Base-by-base conservation (phyloP, 495 filamentous ascomycete species). In the Neurospora sp. region DNA sequence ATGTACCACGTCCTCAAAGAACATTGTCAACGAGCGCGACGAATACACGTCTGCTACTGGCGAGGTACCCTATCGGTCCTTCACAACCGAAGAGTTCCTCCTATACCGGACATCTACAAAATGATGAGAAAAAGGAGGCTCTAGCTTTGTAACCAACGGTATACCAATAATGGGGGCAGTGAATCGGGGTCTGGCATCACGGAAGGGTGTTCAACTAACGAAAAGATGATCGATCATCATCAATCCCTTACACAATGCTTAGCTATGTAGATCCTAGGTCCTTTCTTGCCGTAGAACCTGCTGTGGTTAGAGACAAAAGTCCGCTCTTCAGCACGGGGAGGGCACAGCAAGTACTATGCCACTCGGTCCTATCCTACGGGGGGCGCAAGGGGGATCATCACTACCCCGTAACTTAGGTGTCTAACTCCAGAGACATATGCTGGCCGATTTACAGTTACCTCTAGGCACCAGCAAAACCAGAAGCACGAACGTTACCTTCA, bases 1-100 rank as follows among this genome's bases (percentile, higher is more conserved):
- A 42, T 97, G 94, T 79, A 94, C 95, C 0, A 93, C 93, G 0
- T 95, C 97, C 76, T 83, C 97, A 20, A 96, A 96, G 79, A 88
- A 90, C 35, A 92, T 98, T 74, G 88, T 91, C 16, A 96, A 97
- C 75, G 91, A 94, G 77, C 87, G 93, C 6, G 88, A 86, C 77
- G 93, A 93, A 49, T 96, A 94, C 77, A 93, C 92, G 3, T 85
- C 84, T 10, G 85, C 96, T 16, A 86, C 90, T 31, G 94, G 93
- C 11, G 91, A 95, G 20, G 92, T 97, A 0, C 81, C 90, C 2
- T 97, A 96, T 77, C 93, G 93, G 0, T 89, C 91, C 1, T 93
- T 93, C 72, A 87, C 80, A 10, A 80, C 80, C 16, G 79, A 86
- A 62, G 80, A 87, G 70, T 87, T 89, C 62, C 86, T 90, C 74